Conservation (phyloP, 148 eudicot genomes). For the Chenopodium formosanum region DNA sequence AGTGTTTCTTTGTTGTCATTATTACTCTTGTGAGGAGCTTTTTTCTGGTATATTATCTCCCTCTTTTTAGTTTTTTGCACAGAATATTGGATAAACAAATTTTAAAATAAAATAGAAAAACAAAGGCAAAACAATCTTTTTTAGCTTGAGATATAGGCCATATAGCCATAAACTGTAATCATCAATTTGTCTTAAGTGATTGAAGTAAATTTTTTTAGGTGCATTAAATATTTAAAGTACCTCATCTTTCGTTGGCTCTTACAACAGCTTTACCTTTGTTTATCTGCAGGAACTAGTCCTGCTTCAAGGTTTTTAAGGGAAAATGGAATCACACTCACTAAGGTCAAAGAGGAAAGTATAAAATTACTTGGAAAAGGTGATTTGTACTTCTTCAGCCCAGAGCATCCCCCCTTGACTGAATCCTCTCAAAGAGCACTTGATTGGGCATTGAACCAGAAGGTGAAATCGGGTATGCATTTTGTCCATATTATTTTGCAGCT, state of each 20-base stretch:
- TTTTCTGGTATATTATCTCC: not conserved
- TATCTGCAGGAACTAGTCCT: constrained; percentile 57
- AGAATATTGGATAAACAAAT: not conserved
- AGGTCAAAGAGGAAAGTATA: constrained; percentile 64
- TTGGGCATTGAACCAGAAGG: constrained; percentile 63
- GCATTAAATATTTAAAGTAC: not conserved
- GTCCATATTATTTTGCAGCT: not conserved
- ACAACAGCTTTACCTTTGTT: constrained; percentile 9
- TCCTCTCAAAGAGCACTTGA: constrained; percentile 68
- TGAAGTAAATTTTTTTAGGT: not conserved
- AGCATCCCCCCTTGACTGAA: constrained; percentile 73
- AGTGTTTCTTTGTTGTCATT: not conserved
- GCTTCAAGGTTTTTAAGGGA: constrained; percentile 63
- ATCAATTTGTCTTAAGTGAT: not conserved
- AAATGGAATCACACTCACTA: constrained; percentile 66
- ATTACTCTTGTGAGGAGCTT: not conserved
- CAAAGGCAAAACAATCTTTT: not conserved
- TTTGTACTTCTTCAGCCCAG: constrained; percentile 41
- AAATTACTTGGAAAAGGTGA: constrained; percentile 61
- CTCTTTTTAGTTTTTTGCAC: not conserved
- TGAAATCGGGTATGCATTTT: constrained; percentile 54
- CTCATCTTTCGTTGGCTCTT: not conserved
- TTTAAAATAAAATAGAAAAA: not conserved
- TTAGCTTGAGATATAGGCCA: not conserved
- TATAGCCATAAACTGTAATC: not conserved